A percentile compares a stretch with the other conserved stretches of the same genome.
phyloP scores from a whole-genome alignment of 257 asterid species.

The Euphrasia confusa region DNA sequence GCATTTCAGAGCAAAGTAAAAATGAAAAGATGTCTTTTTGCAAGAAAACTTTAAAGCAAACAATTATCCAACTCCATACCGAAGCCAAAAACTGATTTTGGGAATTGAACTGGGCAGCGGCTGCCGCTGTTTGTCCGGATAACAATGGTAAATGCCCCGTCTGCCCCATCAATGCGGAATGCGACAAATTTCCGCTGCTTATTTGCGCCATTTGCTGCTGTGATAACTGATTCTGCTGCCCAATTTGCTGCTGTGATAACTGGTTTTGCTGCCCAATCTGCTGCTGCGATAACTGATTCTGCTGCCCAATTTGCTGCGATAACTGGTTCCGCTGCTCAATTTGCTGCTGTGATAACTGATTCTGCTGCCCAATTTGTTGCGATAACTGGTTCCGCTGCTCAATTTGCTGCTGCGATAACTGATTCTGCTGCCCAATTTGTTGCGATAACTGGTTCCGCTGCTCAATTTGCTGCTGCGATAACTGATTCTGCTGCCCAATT shows the following conservation, averaged over 20 bases:
- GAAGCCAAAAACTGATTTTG: slow-evolving; percentile 65
- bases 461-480: slow-evolving; percentile 45
- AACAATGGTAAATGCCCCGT: slow-evolving; percentile 73
- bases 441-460: slow-evolving; percentile 46
- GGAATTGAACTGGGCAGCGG: slow-evolving; percentile 70
- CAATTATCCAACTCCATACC: slow-evolving; percentile 40
- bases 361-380: slow-evolving; percentile 46
- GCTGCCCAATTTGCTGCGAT: slow-evolving; percentile 40
- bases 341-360: slow-evolving; percentile 25
- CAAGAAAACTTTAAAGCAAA: slow-evolving; percentile 13
- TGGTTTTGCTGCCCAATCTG: slow-evolving; percentile 44
- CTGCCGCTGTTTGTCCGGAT: slow-evolving; percentile 63
- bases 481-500: slow-evolving; percentile 48
- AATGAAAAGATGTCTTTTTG: not conserved
- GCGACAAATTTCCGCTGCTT: slow-evolving; percentile 48
- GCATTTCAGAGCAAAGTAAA: slow-evolving; percentile 1
- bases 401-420: slow-evolving; percentile 40
- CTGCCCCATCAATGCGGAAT: slow-evolving; percentile 75
- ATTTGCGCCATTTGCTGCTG: slow-evolving; percentile 56
- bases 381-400: slow-evolving; percentile 49
- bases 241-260: slow-evolving; percentile 34
- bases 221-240: slow-evolving; percentile 46
- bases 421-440: slow-evolving; percentile 54
- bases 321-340: slow-evolving; percentile 35
- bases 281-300: slow-evolving; percentile 28